Percentiles rank a stretch among this genome's conserved stretches.
phyloP scores from a whole-genome alignment of 2,329 filamentous ascomycete species.

The Fusarium sacchari region DNA sequence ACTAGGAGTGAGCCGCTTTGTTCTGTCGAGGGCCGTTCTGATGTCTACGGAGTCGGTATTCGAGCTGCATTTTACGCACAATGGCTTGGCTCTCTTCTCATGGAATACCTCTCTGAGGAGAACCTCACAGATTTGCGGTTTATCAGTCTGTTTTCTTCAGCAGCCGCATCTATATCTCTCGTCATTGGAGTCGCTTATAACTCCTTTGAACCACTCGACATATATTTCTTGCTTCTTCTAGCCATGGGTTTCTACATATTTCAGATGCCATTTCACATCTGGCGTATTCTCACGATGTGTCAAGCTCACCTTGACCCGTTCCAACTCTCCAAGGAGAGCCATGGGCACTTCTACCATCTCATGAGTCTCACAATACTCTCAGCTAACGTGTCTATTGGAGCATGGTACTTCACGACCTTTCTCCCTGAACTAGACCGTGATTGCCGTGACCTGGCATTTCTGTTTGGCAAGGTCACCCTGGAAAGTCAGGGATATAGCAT shows the following conservation, averaged over 20 bases:
- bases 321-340: conserved; percentile 40
- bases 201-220: conserved; percentile 44
- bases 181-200: conserved; percentile 39
- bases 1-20: conserved; percentile 31
- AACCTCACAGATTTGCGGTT: conserved; percentile 45
- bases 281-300: conserved; percentile 47
- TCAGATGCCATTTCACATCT: conserved; percentile 48
- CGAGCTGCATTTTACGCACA: conserved; percentile 50
- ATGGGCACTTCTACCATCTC: conserved; percentile 41
- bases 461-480: conserved; percentile 45
- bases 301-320: conserved; percentile 47
- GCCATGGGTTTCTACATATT: conserved; percentile 46
- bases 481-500: conserved; percentile 43
- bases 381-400: conserved; percentile 42
- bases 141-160: conserved; percentile 48
- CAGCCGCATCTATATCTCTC: conserved; percentile 42
- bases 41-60: conserved; percentile 51
- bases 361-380: conserved; percentile 42
- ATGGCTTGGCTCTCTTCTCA: conserved; percentile 49
- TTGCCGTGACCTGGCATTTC: conserved; percentile 47
- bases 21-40: conserved; percentile 40
- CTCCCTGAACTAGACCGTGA: conserved; percentile 36
- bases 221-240: conserved; percentile 48
- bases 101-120: conserved; percentile 46
- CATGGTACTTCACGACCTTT: conserved; percentile 48